A percentile compares a stretch with the other conserved stretches of the same genome.
Evolutionary conservation across 192 early-diverging fungal genomes (phyloP).

Genomic region (Podila epigama): DNA sequence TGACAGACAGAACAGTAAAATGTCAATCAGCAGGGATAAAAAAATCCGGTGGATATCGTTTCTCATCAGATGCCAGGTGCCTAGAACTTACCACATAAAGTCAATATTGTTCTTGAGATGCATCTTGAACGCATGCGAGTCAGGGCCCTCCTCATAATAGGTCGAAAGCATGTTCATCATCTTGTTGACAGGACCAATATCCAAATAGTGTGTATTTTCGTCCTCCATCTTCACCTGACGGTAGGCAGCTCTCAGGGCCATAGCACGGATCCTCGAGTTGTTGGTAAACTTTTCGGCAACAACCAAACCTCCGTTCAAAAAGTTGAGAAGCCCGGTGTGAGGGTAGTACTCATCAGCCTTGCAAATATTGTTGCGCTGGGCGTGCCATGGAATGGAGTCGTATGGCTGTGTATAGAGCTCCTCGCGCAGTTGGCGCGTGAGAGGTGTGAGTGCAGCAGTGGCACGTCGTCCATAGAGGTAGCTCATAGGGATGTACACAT

Average conservation of each 20-base stretch:
- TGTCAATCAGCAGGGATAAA: too few relatives aligned
- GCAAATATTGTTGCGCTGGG: slow-evolving; percentile 83
- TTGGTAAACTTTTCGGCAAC: slow-evolving; percentile 73
- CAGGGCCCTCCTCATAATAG: slow-evolving; percentile 85
- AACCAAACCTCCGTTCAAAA: slow-evolving; percentile 67
- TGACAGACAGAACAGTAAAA: too few relatives aligned
- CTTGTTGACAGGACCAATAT: slow-evolving; percentile 97
- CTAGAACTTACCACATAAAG: slow-evolving; percentile 78
- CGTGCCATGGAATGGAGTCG: slow-evolving; percentile 82
- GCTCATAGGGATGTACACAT: slow-evolving; percentile 96
- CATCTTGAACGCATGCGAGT: slow-evolving; percentile 78
- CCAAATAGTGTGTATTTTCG: slow-evolving; percentile 86
- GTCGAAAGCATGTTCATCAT: slow-evolving; percentile 89
- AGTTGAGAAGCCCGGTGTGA: slow-evolving; percentile 78
- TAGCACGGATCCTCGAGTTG: slow-evolving; percentile 60
- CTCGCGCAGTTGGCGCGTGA: slow-evolving; percentile 81
- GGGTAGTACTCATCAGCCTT: slow-evolving; percentile 86
- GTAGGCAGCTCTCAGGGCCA: slow-evolving; percentile 78
- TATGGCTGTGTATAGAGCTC: slow-evolving; percentile 93
- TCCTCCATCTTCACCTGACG: slow-evolving; percentile 89
- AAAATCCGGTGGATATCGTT: too few relatives aligned
- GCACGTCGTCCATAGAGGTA: slow-evolving; percentile 84
- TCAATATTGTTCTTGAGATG: slow-evolving; percentile 80
- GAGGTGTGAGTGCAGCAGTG: slow-evolving; percentile 64
- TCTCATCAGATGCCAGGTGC: too few relatives aligned